These are phyloP conservation scores for Erodium texanum DNA, from an alignment of 441 rosid genomes.

Conservation along the genomic window DNA sequence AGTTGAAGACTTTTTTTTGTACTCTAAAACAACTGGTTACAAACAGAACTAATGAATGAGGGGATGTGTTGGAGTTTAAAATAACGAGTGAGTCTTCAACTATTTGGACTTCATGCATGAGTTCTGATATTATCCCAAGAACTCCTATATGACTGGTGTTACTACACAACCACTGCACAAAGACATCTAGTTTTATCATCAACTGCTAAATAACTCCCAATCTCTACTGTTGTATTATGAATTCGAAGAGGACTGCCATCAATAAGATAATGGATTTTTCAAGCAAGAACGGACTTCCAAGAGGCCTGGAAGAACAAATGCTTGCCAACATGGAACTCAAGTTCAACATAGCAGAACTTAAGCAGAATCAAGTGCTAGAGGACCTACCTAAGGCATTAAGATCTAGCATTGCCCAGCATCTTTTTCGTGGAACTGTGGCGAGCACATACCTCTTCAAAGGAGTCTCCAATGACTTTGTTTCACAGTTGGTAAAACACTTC, in stretches of 20 bases:
- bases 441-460: conserved; percentile 67
- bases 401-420: conserved; percentile 72
- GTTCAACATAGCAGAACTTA: conserved; percentile 73
- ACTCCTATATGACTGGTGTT: not conserved
- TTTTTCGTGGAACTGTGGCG: conserved; percentile 45
- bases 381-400: conserved; percentile 87
- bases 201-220: not conserved
- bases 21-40: too few relatives aligned
- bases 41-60: not conserved
- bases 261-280: conserved; percentile 64
- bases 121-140: too few relatives aligned
- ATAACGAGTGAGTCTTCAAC: not conserved
- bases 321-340: conserved; percentile 82
- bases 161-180: not conserved
- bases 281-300: conserved; percentile 73
- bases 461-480: conserved; percentile 56
- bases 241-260: conserved; percentile 63
- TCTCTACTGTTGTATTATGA: not conserved
- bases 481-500: conserved; percentile 49
- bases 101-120: not conserved
- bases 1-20: too few relatives aligned
- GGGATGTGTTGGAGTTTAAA: not conserved
- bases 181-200: not conserved
- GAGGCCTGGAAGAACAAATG: conserved; percentile 76
- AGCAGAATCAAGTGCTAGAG: conserved; percentile 74